Evolutionary conservation across 805 yeast genomes (phyloP).

Genomic region (Schwanniomyces vanrijiae): DNA sequence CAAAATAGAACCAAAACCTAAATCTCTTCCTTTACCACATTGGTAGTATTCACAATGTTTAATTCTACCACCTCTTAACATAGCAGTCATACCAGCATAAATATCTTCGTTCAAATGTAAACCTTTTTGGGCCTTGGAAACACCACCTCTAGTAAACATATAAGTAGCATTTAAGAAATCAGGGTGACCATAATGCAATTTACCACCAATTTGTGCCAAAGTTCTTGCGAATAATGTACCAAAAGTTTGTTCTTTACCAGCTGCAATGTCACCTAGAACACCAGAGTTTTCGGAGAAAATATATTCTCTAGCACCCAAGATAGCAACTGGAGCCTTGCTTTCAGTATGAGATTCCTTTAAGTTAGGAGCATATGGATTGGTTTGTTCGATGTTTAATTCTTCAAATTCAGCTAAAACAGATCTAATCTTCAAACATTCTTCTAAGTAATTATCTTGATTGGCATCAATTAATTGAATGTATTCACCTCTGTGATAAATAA

Average conservation of each 20-base stretch:
- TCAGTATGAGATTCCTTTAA: slow-evolving; percentile 55
- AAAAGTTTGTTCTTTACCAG: slow-evolving; percentile 86
- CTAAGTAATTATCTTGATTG: slow-evolving; percentile 79
- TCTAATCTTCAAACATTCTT: slow-evolving; percentile 78
- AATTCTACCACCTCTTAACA: slow-evolving; percentile 78
- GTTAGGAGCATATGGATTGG: slow-evolving; percentile 78
- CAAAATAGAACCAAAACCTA: slow-evolving; percentile 80
- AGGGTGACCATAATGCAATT: slow-evolving; percentile 85
- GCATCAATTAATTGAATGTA: slow-evolving; percentile 81
- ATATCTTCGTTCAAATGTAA: slow-evolving; percentile 83
- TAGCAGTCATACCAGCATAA: slow-evolving; percentile 82
- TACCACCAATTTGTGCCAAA: slow-evolving; percentile 78
- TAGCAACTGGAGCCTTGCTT: slow-evolving; percentile 63
- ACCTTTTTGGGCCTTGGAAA: slow-evolving; percentile 82
- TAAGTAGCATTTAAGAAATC: slow-evolving; percentile 74
- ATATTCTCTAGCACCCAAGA: slow-evolving; percentile 81
- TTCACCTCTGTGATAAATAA: slow-evolving; percentile 77
- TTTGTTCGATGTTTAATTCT: slow-evolving; percentile 58
- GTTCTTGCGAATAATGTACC: slow-evolving; percentile 84
- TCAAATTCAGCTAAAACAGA: slow-evolving; percentile 77
- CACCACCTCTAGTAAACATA: slow-evolving; percentile 86
- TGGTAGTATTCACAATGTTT: slow-evolving; percentile 82
- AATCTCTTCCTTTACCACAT: slow-evolving; percentile 85
- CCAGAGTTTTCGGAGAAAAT: slow-evolving; percentile 83
- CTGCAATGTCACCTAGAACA: slow-evolving; percentile 81